Evolutionary conservation across 2,329 filamentous ascomycete genomes (phyloP), one percentile per base, ranked within the genome.

Genomic region (Phialophora chinensis): DNA sequence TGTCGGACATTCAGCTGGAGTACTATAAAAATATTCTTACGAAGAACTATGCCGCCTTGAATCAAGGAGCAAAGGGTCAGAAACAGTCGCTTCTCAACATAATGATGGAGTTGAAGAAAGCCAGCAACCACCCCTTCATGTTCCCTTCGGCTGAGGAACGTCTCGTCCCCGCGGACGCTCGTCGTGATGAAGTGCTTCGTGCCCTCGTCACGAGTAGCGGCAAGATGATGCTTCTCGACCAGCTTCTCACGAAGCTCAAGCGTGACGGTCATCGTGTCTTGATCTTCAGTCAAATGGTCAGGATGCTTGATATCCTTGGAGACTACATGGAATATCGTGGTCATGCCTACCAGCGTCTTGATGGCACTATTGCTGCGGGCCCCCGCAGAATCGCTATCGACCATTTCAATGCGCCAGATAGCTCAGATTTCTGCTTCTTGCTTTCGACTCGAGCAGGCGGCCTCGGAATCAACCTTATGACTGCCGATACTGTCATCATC

Each of bases 221-320:
- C 73, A 99, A 99, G 81, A 97, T 99, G 95, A 98, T 98, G 93
- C 85, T 99, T 57, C 87, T 99, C 7, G 95, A 99, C 74, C 92
- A 93, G 76, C 88, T 99, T n/a, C 85, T 99, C 11, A 90, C 91
- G 5, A 99, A 99, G 79, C 82, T 99, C 71, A 97, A 91, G 78
- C 91, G 90, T 72, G 95, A 99, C 75, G 92, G 92, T 56, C 95
- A 99, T 79, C 91, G 95, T 62, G 96, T 99, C 12, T 82, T 99
- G 69, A 98, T 99, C 71, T 99, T 99, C 83, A 98, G 94, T 77
- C 95, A 99, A 77, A 99, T 99, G 95, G 96, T 99, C 42, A 96
- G 92, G 76, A 98, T 99, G 91, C 86, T 99, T 25, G 93, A 99
- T 75, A 95, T 99, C 61, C 85, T 99, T 1, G 92, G 92, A 54